phyloP scores from a whole-genome alignment of 768 basidiomycete genomes.

The Psilocybe azurescens region DNA sequence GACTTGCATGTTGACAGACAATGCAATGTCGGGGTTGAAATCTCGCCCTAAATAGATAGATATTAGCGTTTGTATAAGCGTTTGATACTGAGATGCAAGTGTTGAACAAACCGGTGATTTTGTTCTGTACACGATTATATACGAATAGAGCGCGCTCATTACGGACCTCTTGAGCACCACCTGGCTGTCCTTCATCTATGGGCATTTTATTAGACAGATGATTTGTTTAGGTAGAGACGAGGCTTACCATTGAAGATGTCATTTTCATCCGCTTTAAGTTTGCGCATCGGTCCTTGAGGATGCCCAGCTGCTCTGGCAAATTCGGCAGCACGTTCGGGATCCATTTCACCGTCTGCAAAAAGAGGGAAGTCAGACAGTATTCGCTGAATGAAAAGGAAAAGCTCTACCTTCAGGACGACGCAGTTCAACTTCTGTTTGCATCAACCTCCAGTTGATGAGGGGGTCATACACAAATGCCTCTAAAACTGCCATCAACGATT shows the following conservation, averaged over 20 bases:
- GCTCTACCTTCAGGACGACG: slow-evolving; percentile 68
- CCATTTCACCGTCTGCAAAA: slow-evolving; percentile 44
- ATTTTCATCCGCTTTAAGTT: slow-evolving; percentile 89
- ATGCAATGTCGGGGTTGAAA: slow-evolving; percentile 82
- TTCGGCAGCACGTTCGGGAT: slow-evolving; percentile 64
- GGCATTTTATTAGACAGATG: slow-evolving; percentile 1
- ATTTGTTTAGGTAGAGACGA: background rate
- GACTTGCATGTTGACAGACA: slow-evolving; percentile 85
- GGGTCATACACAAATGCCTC: slow-evolving; percentile 99
- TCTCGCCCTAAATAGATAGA: slow-evolving; percentile 69
- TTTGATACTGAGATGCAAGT: background rate
- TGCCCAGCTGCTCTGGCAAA: slow-evolving; percentile 71
- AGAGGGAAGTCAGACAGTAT: slow-evolving; percentile 22
- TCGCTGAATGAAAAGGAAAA: slow-evolving; percentile 12
- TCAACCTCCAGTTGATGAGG: slow-evolving; percentile 94
- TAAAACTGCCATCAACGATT: slow-evolving; percentile 98
- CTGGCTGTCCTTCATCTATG: slow-evolving; percentile 53
- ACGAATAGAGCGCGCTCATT: slow-evolving; percentile 92
- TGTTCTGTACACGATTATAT: slow-evolving; percentile 93
- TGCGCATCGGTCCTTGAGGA: slow-evolving; percentile 81
- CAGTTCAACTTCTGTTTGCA: slow-evolving; percentile 81
- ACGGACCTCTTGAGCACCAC: slow-evolving; percentile 84
- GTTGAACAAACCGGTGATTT: slow-evolving; percentile 76
- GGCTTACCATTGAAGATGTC: slow-evolving; percentile 87
- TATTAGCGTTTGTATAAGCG: background rate